phyloP scores from a whole-genome alignment of 2,329 filamentous ascomycete species.

The Monosporascus sp. region DNA sequence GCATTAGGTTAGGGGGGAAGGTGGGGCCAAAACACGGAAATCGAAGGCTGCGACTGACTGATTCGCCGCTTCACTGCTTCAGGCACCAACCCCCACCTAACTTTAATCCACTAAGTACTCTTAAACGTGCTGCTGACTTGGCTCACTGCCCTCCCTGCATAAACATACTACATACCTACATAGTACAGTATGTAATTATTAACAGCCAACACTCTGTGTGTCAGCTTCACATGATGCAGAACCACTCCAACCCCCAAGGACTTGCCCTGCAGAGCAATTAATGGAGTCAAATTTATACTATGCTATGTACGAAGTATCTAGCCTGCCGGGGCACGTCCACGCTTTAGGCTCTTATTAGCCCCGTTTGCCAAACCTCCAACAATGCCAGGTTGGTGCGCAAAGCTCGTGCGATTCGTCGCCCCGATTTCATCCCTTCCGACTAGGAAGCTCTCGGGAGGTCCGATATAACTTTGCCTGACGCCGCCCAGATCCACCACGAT shows the following conservation, averaged over 20 bases:
- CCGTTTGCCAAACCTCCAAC: not conserved
- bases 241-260: too few relatives aligned
- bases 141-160: not conserved
- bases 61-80: not conserved
- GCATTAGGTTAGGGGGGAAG: not conserved
- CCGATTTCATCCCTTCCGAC: constrained; percentile 35
- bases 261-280: too few relatives aligned
- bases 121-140: not conserved
- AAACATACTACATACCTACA: too few relatives aligned
- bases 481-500: constrained; percentile 51
- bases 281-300: too few relatives aligned
- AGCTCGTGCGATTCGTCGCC: constrained; percentile 31
- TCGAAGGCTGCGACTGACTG: not conserved
- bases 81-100: not conserved
- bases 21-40: not conserved
- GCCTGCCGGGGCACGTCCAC: not conserved
- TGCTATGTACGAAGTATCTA: not conserved
- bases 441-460: constrained; percentile 50
- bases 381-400: constrained; percentile 16
- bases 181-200: too few relatives aligned
- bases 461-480: constrained; percentile 47
- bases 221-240: too few relatives aligned
- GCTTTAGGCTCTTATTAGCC: not conserved
- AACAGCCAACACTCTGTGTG: too few relatives aligned
- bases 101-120: not conserved